Evolutionary conservation across 140 eudicot genomes (phyloP).

Genomic region (Oenanthe javanica): DNA sequence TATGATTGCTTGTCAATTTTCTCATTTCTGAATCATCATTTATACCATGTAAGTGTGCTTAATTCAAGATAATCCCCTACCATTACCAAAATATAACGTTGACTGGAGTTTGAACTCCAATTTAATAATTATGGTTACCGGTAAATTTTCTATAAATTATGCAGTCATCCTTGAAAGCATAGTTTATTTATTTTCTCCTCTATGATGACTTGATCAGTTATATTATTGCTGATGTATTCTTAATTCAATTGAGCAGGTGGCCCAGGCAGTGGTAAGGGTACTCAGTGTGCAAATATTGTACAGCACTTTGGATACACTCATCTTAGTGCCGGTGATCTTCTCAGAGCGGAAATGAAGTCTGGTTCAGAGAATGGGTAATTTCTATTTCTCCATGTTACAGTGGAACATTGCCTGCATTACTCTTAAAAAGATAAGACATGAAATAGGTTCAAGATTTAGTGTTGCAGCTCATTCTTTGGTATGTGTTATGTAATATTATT

Average conservation of each 20-base stretch:
- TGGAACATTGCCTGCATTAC: neutral
- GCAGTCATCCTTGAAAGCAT: neutral
- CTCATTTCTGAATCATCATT: neutral
- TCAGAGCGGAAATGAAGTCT: conserved; percentile 85
- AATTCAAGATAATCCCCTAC: neutral
- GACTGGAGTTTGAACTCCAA: neutral
- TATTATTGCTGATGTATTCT: neutral
- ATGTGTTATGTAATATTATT: neutral
- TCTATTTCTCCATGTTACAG: neutral
- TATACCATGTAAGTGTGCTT: neutral
- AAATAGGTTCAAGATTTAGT: neutral
- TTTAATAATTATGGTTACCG: neutral
- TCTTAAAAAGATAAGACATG: neutral
- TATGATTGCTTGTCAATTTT: neutral
- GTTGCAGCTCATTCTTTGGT: neutral
- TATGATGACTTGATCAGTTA: neutral
- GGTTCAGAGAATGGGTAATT: conserved; percentile 92
- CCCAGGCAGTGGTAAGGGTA: conserved; percentile 99
- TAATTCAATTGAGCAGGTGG: conserved; percentile 60
- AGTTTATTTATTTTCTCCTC: neutral
- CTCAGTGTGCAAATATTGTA: conserved; percentile 93
- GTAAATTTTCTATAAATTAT: neutral
- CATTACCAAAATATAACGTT: neutral
- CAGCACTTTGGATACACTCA: conserved; percentile 89
- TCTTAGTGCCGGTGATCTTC: conserved; percentile 99